Conservation (phyloP, 305 asterid genomes). For the Withania somnifera region DNA sequence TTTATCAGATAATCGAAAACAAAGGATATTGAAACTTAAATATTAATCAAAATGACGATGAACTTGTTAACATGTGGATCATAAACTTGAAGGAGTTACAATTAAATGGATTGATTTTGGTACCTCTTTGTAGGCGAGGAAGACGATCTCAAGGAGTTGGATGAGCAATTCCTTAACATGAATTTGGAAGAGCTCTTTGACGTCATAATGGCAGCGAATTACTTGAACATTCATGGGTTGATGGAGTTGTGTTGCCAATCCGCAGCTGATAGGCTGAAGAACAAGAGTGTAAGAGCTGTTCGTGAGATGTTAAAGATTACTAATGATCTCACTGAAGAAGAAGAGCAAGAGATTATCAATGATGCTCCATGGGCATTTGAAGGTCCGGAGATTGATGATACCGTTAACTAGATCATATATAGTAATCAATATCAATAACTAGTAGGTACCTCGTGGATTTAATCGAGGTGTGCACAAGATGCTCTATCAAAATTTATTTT, state of each 20-base stretch:
- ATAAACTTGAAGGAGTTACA: background rate
- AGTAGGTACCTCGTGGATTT: background rate
- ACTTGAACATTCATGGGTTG: background rate
- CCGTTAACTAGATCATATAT: background rate
- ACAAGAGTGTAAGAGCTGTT: background rate
- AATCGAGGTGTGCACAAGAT: too few relatives aligned
- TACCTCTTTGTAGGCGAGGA: background rate
- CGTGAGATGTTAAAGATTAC: background rate
- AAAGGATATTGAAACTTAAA: background rate
- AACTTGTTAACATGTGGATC: background rate
- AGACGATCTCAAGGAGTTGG: background rate
- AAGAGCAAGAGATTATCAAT: background rate
- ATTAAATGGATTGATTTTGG: background rate
- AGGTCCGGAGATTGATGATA: conserved; percentile 7
- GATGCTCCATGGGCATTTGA: conserved; percentile 6
- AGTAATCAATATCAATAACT: background rate
- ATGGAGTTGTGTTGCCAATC: background rate
- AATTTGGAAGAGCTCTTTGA: background rate
- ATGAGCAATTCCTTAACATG: background rate
- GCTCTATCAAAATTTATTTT: too few relatives aligned
- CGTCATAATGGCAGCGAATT: conserved; percentile 6
- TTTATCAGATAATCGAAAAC: background rate
- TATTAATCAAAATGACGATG: background rate
- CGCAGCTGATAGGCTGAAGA: background rate
- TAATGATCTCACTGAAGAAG: conserved; percentile 4